Base-by-base conservation (phyloP, 257 asterid genomes). In the Linaria vulgaris region DNA sequence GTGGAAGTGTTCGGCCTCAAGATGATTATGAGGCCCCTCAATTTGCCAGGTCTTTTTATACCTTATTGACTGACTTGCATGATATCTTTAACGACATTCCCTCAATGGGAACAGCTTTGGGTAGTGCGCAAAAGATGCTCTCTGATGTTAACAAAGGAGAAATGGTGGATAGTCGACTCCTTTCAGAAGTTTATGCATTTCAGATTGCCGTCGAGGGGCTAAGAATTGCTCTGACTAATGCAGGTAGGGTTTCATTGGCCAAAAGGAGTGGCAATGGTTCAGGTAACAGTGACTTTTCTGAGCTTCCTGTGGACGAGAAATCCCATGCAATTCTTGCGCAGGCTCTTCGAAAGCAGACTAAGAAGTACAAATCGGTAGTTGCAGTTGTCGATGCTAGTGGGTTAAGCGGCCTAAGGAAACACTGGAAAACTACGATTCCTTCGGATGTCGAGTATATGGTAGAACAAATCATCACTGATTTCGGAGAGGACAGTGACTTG, bases 181-280 rank as follows among this genome's bases (percentile, higher is more conserved):
- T 88, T 46, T 77, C 91, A 5, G 92, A 88, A 77, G 88, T 89
- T 48, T 85, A 80, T 77, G 82, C 83, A 13, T 92, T 92, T 71
- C 83, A 80, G 64, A 76, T 83, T 55, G 99, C 96, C 2, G 96
- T 87, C 37, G 99, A 88, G 82, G 96, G 82, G 37, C 79, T 92
- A 64, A 80, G 99, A 74, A 80, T 87, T n/a, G 95, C 97, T 54
- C 66, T 92, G 63, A 92, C 75, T 45, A 82, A 82, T 71, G 94
- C 95, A 1, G 85, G 88, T 9, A 86, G 97, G 67, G 56, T 78
- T 21, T 62, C 82, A 52, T 20, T 81, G 59, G 74, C 52, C 54
- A 83, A 76, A 57, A 41, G 53, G 23, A 63, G 71, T 17, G 39
- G 52, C 27, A 49, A 21, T 3, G 55, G 6, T 19, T 46, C 67